Base-by-base conservation (phyloP, 495 filamentous ascomycete genomes). In the Penicillium robsamsonii region DNA sequence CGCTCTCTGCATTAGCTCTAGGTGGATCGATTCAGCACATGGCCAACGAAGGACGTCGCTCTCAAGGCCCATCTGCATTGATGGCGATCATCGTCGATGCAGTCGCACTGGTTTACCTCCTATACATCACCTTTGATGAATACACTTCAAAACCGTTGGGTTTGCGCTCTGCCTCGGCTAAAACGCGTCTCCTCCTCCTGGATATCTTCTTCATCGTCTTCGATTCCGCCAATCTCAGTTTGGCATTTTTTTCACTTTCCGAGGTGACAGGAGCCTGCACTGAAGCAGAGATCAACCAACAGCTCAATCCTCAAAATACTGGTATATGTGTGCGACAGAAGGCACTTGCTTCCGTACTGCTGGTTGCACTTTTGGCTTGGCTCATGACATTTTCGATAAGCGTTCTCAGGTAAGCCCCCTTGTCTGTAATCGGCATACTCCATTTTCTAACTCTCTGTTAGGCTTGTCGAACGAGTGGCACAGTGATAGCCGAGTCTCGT, bases 191-290 rank as follows among this genome's bases (percentile, higher is more conserved):
- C 31, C 82, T 96, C 49, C 83, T 98, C 54, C 81, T 96, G 56
- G 94, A 98, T 73, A 79, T 97, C 3, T 82, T 96, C 67, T 98
- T 98, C 69, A 95, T 98, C 60, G 90, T 97, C 27, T 96, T 98
- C 70, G 90, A 96, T 68, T 89, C 92, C 1, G 90, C 92, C 42
- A 97, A 96, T 71, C 74, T 96, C 38, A 88, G 89, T 47, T 72
- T 98, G 63, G 92, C 95, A 10, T 96, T 97, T 67, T 87, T 88
- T 67, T 85, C 89, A 10, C 72, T 96, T 46, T 84, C 81, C 9
- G 90, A 91, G 69, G 81, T 86, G 46, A 80, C 81, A 40, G 87
- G 84, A 62, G 79, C 79, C 18, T 91, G 87, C 65, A 71, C 70
- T 4, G 46, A 65, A 24, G 63, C 66, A 20, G 73, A 77, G 53